A percentile compares a stretch with the other conserved stretches of the same genome.
phyloP scores from a whole-genome alignment of 2,329 filamentous ascomycete genomes.

The Botrytis sinoallii region DNA sequence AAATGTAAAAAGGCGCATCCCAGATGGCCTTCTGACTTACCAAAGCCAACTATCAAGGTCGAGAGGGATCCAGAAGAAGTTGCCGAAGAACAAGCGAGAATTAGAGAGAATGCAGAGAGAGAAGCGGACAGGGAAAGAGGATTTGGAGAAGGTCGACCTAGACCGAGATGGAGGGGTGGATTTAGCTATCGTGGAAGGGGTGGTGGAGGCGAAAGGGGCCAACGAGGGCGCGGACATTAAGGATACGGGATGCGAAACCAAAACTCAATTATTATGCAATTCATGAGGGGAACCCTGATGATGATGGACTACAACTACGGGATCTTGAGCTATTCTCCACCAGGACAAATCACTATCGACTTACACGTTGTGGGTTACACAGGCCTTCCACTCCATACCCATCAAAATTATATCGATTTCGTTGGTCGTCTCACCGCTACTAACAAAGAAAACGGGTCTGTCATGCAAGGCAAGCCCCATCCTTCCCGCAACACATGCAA shows the following conservation, averaged over 20 bases:
- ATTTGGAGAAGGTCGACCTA: constrained; percentile 32
- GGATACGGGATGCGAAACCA: not conserved
- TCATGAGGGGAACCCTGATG: constrained; percentile 6
- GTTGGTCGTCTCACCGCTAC: not conserved
- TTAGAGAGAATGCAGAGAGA: constrained; percentile 51
- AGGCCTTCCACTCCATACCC: not conserved
- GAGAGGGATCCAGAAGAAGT: constrained; percentile 53
- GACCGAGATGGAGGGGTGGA: constrained; percentile 29
- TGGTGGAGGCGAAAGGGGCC: constrained; percentile 25
- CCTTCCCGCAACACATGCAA: constrained; percentile 6
- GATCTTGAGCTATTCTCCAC: not conserved
- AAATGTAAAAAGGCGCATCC: constrained; percentile 79
- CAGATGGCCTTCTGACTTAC: constrained; percentile 68
- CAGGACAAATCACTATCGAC: not conserved
- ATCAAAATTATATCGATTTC: not conserved
- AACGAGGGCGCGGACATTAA: constrained; percentile 22
- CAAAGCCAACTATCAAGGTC: constrained; percentile 70
- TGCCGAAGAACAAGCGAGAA: constrained; percentile 57
- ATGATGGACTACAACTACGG: not conserved
- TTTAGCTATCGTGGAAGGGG: constrained; percentile 31
- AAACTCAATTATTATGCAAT: not conserved
- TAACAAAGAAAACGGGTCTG: not conserved
- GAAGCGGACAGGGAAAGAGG: constrained; percentile 45
- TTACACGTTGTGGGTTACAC: not conserved
- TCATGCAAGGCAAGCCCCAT: not conserved